These are phyloP conservation scores for Penicillium cinerascens DNA, from an alignment of 495 filamentous ascomycete species.

Conservation along the genomic window DNA sequence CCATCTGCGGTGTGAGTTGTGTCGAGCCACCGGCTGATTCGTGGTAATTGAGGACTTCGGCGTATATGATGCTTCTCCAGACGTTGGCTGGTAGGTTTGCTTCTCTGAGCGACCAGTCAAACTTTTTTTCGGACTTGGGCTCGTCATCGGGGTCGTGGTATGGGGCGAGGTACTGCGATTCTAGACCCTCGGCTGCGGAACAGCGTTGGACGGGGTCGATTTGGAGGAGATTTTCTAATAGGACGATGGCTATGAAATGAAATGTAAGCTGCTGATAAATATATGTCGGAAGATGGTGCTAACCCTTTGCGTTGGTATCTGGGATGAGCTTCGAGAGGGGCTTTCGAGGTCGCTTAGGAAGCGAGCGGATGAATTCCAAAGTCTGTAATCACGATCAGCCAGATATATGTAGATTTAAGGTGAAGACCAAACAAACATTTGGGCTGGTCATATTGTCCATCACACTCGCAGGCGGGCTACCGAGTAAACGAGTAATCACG, in stretches of 20 bases:
- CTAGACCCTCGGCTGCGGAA: slow-evolving; percentile 73
- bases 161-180: slow-evolving; percentile 85
- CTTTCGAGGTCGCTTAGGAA: slow-evolving; percentile 85
- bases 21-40: slow-evolving; percentile 39
- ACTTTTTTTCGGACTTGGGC: slow-evolving; percentile 87
- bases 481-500: slow-evolving; percentile 96
- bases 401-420: neutral
- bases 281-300: neutral
- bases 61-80: slow-evolving; percentile 99
- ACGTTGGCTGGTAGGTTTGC: slow-evolving; percentile 93
- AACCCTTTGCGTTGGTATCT: slow-evolving; percentile 79
- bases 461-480: slow-evolving; percentile 92
- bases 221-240: slow-evolving; percentile 92
- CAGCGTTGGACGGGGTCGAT: slow-evolving; percentile 90
- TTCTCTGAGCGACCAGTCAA: slow-evolving; percentile 98
- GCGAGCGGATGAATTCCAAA: slow-evolving; percentile 87
- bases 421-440: slow-evolving; percentile 60
- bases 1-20: neutral
- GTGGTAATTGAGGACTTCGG: slow-evolving; percentile 96
- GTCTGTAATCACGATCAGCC: slow-evolving; percentile 54
- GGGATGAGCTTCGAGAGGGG: slow-evolving; percentile 86
- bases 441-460: slow-evolving; percentile 95
- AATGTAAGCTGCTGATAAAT: slow-evolving; percentile 4
- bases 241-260: slow-evolving; percentile 73
- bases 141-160: slow-evolving; percentile 97